Evolutionary conservation across 148 eudicot species (phyloP), one percentile per base, ranked within the genome.

Genomic region (Persicaria maculosa): DNA sequence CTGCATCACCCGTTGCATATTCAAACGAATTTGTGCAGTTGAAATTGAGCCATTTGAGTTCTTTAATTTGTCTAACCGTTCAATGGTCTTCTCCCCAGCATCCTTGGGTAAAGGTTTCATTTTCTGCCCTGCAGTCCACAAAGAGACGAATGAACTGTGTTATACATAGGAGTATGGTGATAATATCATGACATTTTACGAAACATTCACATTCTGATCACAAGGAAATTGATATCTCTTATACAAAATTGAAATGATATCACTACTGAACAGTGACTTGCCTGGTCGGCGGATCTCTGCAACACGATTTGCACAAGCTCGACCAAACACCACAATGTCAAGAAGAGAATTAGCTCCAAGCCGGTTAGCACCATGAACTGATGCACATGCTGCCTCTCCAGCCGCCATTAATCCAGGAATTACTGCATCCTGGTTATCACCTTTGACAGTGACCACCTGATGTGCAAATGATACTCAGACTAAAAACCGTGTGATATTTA

Each of bases 301-400:
- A 72, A 93, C 97, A 81, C 98, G 83, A 75, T 93, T 93, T 55
- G 97, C 97, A 78, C 98, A 93, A 75, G 98, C 98, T 78, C 98
- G 88, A 44, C 97, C 98, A 53, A 93, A 93, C 71, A 93, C 98
- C 82, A 93, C 98, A 86, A 93, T 93, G 79, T 91, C 98, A 77
- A 93, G 98, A 79, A 93, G 98, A 75, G 97, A 93, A 81, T 91
- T 93, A 44, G 98, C 98, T 72, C 98, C 98, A 75, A 93, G 97
- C 31, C 97, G 83, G 82, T 93, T 93, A 77, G 98, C 97, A 73
- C 98, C 98, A 75, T 93, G 98, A 82, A 93, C 98, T 74, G 98
- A 91, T 45, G 98, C 98, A 87, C 98, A 91, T 47, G 97, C 91
- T 78, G 98, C 98, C 82, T 93, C 98, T 50, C 98, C 98, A 72